Evolutionary conservation across 2,329 filamentous ascomycete genomes (phyloP).

Genomic region (Stagonosporopsis cucurbitacearum): DNA sequence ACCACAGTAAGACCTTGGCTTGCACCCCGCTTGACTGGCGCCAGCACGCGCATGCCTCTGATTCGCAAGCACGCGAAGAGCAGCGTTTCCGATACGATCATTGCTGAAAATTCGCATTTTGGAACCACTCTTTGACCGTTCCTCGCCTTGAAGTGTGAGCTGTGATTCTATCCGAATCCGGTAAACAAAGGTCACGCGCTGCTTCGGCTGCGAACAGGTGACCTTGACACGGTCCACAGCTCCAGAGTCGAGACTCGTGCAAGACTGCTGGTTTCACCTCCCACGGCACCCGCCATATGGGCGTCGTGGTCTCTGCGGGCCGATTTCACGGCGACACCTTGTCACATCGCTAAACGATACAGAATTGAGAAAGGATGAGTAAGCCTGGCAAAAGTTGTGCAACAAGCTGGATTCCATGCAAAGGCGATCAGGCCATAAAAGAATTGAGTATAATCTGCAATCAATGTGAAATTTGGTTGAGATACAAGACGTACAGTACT

Average conservation of each 20-base stretch:
- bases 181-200: constrained; percentile 13
- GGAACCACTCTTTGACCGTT: constrained; percentile 18
- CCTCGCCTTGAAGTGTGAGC: constrained; percentile 2
- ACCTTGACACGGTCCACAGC: constrained; percentile 15
- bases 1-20: constrained; percentile 12
- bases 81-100: constrained; percentile 12
- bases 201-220: constrained; percentile 16
- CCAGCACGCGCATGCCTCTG: constrained; percentile 11
- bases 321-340: constrained; percentile 2
- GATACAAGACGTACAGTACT: too few species aligned
- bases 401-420: neutral
- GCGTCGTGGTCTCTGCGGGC: constrained; percentile 19
- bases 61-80: constrained; percentile 9
- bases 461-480: too few species aligned
- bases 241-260: constrained; percentile 28
- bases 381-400: neutral
- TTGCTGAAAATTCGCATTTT: constrained; percentile 18
- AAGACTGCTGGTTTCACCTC: constrained; percentile 2
- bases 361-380: neutral
- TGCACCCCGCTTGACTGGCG: constrained; percentile 17
- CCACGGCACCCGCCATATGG: constrained; percentile 7
- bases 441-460: neutral
- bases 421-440: neutral
- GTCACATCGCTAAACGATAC: neutral
- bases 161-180: constrained; percentile 13